Conservation (phyloP, 2,329 filamentous ascomycete genomes). For the Aspergillus sp. region DNA sequence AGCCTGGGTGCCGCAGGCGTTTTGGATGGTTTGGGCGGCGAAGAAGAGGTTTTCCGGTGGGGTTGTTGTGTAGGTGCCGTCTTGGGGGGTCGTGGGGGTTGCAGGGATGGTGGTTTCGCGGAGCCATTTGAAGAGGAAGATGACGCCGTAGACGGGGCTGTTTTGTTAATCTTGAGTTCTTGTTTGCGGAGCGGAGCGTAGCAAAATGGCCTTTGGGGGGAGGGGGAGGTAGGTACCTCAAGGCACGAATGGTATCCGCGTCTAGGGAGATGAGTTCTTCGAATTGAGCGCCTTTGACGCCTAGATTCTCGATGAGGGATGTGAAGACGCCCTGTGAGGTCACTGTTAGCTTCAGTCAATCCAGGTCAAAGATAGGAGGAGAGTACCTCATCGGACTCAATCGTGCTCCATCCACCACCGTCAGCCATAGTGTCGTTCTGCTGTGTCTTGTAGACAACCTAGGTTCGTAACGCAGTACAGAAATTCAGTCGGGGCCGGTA, state of each 20-base stretch:
- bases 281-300: slow-evolving; percentile 89
- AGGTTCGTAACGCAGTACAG: too few relatives aligned
- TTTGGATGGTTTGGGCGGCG: slow-evolving; percentile 94
- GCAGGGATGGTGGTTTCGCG: slow-evolving; percentile 50
- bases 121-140: slow-evolving; percentile 92
- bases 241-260: slow-evolving; percentile 48
- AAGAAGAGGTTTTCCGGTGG: slow-evolving; percentile 81
- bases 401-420: slow-evolving; percentile 79
- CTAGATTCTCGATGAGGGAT: slow-evolving; percentile 85
- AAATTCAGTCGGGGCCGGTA: too few relatives aligned
- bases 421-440: slow-evolving; percentile 54
- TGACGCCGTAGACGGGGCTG: slow-evolving; percentile 83
- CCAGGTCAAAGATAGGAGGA: slow-evolving; percentile 1
- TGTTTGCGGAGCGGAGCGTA: slow-evolving; percentile 1
- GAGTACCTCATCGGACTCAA: slow-evolving; percentile 86
- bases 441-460: too few relatives aligned
- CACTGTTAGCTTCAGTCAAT: slow-evolving; percentile 4
- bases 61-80: slow-evolving; percentile 72
- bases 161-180: slow-evolving; percentile 2
- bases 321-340: slow-evolving; percentile 78
- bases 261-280: slow-evolving; percentile 93
- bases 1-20: slow-evolving; percentile 94
- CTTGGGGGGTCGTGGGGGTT: slow-evolving; percentile 60
- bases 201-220: not conserved
- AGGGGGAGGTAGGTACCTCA: slow-evolving; percentile 28